phyloP scores from a whole-genome alignment of 2,329 filamentous ascomycete species.

The Botrytis porri region DNA sequence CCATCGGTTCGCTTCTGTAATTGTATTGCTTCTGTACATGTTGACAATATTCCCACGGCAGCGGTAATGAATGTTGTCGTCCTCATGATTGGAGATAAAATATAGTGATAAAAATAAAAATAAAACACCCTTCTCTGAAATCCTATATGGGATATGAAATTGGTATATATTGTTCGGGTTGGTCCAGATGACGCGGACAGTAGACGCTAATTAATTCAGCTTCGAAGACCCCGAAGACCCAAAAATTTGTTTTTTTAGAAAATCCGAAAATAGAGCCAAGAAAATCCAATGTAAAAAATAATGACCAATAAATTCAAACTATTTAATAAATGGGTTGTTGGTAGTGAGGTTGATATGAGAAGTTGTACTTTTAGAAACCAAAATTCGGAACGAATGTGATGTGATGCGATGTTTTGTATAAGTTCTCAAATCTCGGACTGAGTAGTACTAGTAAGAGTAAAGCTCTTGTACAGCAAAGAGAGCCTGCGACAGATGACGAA shows the following conservation, averaged over 20 bases:
- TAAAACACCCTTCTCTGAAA: conserved; percentile 7
- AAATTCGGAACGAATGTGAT: not conserved
- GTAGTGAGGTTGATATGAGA: not conserved
- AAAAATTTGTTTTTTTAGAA: not conserved
- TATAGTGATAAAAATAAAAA: not conserved
- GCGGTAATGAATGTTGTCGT: conserved; percentile 29
- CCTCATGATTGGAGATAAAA: conserved; percentile 31
- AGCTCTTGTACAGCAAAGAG: not conserved
- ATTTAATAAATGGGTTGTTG: not conserved
- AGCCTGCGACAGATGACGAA: conserved; percentile 10
- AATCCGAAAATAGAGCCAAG: not conserved
- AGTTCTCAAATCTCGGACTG: not conserved
- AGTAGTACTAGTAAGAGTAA: not conserved
- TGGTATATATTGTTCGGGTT: conserved; percentile 9
- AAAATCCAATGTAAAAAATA: not conserved
- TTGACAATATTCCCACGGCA: conserved; percentile 32
- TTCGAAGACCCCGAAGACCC: conserved; percentile 8
- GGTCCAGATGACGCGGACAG: conserved; percentile 26
- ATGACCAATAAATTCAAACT: not conserved
- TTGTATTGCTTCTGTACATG: conserved; percentile 32
- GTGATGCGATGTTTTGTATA: not conserved
- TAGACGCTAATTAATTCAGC: conserved; percentile 23
- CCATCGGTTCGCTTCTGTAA: conserved; percentile 33
- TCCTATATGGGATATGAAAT: conserved; percentile 4
- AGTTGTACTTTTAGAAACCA: conserved; percentile 1